Base-by-base conservation (phyloP, 768 basidiomycete genomes). In the Suillus placidus region DNA sequence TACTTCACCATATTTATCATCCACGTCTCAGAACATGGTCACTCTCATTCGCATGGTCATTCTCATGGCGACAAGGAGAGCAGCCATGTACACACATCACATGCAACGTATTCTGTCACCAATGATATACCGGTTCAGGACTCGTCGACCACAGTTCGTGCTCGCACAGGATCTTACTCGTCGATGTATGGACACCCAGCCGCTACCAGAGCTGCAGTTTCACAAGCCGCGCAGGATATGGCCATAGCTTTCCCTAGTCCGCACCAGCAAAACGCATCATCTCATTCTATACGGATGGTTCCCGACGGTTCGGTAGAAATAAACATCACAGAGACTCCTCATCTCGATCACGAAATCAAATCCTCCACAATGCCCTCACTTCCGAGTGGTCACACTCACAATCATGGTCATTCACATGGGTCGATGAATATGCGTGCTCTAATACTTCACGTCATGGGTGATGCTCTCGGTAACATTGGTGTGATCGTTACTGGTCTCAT, bases 371-470 rank as follows among this genome's bases (percentile, higher is more conserved):
- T 57, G 20, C 45, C 60, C 12, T 34, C 61, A 20, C 49, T 66
- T 14, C 52, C 67, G 2, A 73, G 57, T 64, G 72, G 34, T 67
- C 72, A 45, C 34, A 70, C 34, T 69, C 72, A 45, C 30, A 70
- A 68, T 12, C 77, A 79, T 51, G 64, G 80, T 75, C 80, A 85
- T 75, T 70, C 79, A 26, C 87, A 89, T 71, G 68, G 73, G 32
- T 93, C 90, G 0, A 99, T 99, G 97, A 99, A 99, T 78, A 98
- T 99, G 96, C 91, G 83, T 26, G 97, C 95, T 35, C 83, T 99
- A 1, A 82, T 99, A 43, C 79, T 99, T 40, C 97, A 99, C 76
- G 97, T 99, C 51, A 77, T 99, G 57, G 97, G 97, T 42, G 97
- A 99, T 80, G 97, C 97, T 61, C 85, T 99, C 32, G 97, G 97